Base-by-base conservation (phyloP, 441 rosid species). In the Populus hybrid region DNA sequence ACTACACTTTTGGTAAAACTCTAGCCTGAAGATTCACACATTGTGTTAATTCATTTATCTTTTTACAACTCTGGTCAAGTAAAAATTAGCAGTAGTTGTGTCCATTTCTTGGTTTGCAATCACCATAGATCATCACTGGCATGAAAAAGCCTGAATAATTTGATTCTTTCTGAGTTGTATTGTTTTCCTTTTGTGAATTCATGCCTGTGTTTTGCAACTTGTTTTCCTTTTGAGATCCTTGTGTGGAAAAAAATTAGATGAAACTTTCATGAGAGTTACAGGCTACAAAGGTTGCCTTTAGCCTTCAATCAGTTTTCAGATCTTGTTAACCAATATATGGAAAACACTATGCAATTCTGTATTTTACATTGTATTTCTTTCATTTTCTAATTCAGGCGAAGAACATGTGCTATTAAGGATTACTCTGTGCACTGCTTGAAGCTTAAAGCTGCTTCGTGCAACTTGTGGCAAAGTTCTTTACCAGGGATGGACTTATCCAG, bases 391-490 rank as follows among this genome's bases (percentile, higher is more conserved):
- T 64, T 68, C 85, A 95, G 99, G 88, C 84, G 79, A 77, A 81
- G 78, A 78, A 71, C 81, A 31, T 79, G 65, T 84, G 70, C 87
- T 45, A 83, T 93, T 65, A 91, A 88, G 90, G 95, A 94, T 78
- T 92, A 90, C 76, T 75, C 74, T 77, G 75, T 68, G 50, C 88
- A 84, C 73, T 80, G 82, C 35, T 76, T 85, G 86, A 90, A 87
- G 84, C 86, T 91, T 75, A 87, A 83, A 83, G 87, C 81, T 68
- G 89, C 96, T 78, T 88, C 98, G 36, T 79, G 74, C 42, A 72
- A 79, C 78, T 81, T 96, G 56, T 96, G 94, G 94, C 81, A 82
- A 86, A 83, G 85, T 75, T 80, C 90, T 64, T 74, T 74, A 12
- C 68, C 86, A 28, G 80, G 73, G 81, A 84, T 81, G 76, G 80